Evolutionary conservation across 192 early-diverging fungal species (phyloP), one percentile per base, ranked within the genome.

Genomic region (Lunasporangiospora selenospora): DNA sequence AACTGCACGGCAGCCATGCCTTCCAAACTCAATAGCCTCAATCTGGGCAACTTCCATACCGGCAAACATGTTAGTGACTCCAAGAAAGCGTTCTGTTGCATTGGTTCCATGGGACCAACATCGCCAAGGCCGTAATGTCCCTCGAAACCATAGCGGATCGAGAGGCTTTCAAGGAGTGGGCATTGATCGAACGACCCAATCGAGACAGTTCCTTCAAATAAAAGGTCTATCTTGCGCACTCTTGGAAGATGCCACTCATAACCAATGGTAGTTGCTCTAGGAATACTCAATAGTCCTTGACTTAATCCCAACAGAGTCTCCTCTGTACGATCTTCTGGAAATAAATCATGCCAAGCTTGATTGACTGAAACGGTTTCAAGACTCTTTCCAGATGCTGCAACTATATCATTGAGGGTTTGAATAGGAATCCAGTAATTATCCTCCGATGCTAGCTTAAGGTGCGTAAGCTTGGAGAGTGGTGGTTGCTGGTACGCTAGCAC

Each of bases 351-450:
- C n/a, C 0, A 32, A 33, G 19, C 8, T n/a, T 36, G n/a, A 29
- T 9, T 23, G 2, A 32, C 27, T 27, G 24, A 64, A 0, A 3
- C 16, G 18, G 38, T 56, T 10, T 27, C 3, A 1, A 67, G 55
- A 6, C 43, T 50, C 15, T 38, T 31, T 24, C 52, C 13, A 38
- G 59, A 67, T 18, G 65, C 56, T 0, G 18, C 13, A 32, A 53
- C 24, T 18, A 50, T 43, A 5, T 67, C 65, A 6, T 59, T 59
- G 8, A 67, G 15, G 10, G 50, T 50, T 4, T 56, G 44, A 19
- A 65, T 48, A 3, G 18, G 12, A 11, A 50, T 48, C 11, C 53
- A 31, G 10, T 48, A 49, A 21, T 37, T 18, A 1, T 31, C 34
- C 7, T 32, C 19, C 1, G 53, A 37, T n/a, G 4, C n/a, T 6